phyloP scores from a whole-genome alignment of 805 yeast genomes.

The Lipomyces yamanashiensis region DNA sequence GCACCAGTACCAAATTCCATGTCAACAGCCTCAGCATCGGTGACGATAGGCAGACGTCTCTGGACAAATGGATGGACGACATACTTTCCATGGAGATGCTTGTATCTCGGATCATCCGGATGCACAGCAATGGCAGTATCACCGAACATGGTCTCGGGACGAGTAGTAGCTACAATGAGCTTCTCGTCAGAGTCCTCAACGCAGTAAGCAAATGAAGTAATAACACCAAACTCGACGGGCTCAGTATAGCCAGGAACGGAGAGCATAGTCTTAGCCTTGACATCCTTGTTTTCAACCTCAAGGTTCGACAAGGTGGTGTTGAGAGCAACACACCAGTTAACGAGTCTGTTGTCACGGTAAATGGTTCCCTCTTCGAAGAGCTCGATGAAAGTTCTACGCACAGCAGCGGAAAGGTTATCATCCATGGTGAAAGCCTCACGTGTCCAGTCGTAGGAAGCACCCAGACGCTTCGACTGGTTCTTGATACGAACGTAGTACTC shows the following conservation, averaged over 20 bases:
- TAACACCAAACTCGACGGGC: conserved; percentile 92
- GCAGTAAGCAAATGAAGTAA: conserved; percentile 92
- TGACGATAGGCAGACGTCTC: conserved; percentile 82
- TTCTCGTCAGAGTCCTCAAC: conserved; percentile 86
- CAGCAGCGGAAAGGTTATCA: conserved; percentile 77
- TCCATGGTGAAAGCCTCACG: conserved; percentile 93
- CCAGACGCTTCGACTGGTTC: conserved; percentile 80
- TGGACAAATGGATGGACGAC: conserved; percentile 89
- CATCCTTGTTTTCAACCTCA: conserved; percentile 92
- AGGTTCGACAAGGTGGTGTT: conserved; percentile 95
- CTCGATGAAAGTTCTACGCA: conserved; percentile 86
- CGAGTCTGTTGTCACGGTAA: conserved; percentile 89
- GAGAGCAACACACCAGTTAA: conserved; percentile 94
- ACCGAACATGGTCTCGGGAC: conserved; percentile 98
- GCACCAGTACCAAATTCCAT: conserved; percentile 99
- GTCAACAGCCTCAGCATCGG: conserved; percentile 93
- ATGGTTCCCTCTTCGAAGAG: conserved; percentile 94
- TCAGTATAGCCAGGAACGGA: conserved; percentile 85
- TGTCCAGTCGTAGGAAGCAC: conserved; percentile 96
- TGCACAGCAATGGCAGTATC: conserved; percentile 98
- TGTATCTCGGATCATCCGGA: conserved; percentile 91
- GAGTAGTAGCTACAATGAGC: conserved; percentile 92
- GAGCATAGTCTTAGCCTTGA: conserved; percentile 78
- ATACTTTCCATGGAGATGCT: conserved; percentile 91
- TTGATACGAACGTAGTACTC: conserved; percentile 87